These are phyloP conservation scores for Sphenostylis stenocarpa DNA, from an alignment of 306 rosid species.

Conservation along the genomic window DNA sequence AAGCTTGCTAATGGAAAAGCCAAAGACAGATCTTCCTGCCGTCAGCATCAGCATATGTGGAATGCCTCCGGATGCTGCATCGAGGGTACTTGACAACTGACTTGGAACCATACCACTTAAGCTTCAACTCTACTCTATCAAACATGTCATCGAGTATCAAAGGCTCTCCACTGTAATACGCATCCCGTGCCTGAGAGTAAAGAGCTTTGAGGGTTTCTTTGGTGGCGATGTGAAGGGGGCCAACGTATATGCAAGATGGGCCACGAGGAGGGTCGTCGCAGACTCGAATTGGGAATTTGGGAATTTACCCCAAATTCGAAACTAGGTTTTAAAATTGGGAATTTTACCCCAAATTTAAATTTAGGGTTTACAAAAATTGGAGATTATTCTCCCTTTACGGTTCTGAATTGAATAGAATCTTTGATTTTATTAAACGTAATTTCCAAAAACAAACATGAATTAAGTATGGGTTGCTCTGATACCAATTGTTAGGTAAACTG, in stretches of 20 bases:
- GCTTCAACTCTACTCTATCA: conserved; percentile 88
- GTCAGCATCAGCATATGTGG: conserved; percentile 89
- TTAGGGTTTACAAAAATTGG: too few species aligned
- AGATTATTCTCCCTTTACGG: too few species aligned
- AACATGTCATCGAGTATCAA: conserved; percentile 95
- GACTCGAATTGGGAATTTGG: too few species aligned
- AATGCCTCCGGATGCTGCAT: conserved; percentile 89
- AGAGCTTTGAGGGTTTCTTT: conserved; percentile 92
- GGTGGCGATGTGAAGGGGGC: conserved; percentile 84
- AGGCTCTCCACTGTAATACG: conserved; percentile 89
- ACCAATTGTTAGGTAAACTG: too few species aligned
- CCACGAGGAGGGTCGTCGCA: conserved; percentile 54
- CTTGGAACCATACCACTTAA: conserved; percentile 87
- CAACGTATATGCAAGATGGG: conserved; percentile 73
- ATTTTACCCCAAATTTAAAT: too few species aligned
- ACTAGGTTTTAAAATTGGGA: too few species aligned
- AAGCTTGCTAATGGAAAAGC: conserved; percentile 65
- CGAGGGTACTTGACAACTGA: conserved; percentile 88
- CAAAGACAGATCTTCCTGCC: conserved; percentile 87
- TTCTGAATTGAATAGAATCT: too few species aligned
- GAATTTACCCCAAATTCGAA: too few species aligned
- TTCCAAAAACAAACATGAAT: too few species aligned
- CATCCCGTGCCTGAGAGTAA: conserved; percentile 79
- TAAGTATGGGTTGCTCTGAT: too few species aligned
- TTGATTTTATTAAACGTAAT: too few species aligned